Evolutionary conservation across 139 green algal species (phyloP).

Genomic region (Axilococcus clingmanii): DNA sequence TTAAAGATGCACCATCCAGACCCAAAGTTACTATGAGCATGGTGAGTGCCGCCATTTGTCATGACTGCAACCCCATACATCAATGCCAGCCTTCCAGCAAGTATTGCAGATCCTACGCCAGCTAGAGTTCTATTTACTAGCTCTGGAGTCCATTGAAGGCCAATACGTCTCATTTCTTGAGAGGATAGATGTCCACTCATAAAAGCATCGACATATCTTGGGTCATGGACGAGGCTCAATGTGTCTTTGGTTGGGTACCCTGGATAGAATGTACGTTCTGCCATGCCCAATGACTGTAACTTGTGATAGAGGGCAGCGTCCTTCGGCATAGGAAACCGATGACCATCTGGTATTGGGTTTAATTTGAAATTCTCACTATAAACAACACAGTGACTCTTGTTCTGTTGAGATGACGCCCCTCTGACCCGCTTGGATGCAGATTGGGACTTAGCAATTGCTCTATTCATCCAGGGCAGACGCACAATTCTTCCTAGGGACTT

Average conservation of each 20-base stretch:
- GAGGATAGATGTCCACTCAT: constrained; percentile 22
- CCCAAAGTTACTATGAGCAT: constrained; percentile 32
- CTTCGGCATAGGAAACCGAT: constrained; percentile 49
- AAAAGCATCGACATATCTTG: constrained; percentile 22
- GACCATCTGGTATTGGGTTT: constrained; percentile 25
- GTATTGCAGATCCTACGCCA: constrained; percentile 30
- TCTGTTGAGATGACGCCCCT: too few species aligned
- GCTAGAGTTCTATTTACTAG: constrained; percentile 38
- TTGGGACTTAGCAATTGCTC: too few species aligned
- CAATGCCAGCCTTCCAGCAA: constrained; percentile 38
- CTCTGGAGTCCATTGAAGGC: constrained; percentile 34
- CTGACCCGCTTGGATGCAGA: too few species aligned
- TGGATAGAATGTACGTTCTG: constrained; percentile 30
- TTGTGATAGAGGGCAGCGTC: constrained; percentile 36
- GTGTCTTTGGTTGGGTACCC: constrained; percentile 24
- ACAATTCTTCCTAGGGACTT: too few species aligned
- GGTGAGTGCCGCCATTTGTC: constrained; percentile 51
- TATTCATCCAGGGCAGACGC: too few species aligned
- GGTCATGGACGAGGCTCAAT: constrained; percentile 29
- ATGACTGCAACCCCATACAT: constrained; percentile 37
- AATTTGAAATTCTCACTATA: constrained; percentile 40
- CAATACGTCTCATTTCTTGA: constrained; percentile 29
- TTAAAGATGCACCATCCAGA: constrained; percentile 31
- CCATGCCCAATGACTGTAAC: constrained; percentile 19
- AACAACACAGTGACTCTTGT: too few species aligned